A percentile compares a stretch with the other conserved stretches of the same genome.
phyloP scores from a whole-genome alignment of 106 monocot species.

The Phalaenopsis aphrodite region DNA sequence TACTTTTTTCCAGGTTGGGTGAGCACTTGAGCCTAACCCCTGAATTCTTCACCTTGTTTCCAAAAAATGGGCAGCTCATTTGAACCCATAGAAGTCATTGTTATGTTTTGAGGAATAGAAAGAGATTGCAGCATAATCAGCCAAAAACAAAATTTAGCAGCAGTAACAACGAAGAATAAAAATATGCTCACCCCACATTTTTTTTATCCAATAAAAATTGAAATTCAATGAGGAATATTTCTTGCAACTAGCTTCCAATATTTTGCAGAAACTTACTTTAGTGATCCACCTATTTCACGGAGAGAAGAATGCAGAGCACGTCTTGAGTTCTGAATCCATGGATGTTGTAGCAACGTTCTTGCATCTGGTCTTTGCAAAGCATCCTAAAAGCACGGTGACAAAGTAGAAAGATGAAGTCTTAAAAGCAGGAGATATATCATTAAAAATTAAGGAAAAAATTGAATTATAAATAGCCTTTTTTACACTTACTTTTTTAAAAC shows the following conservation, averaged over 20 bases:
- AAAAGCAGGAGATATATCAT: background rate
- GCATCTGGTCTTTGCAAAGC: slow-evolving; percentile 21
- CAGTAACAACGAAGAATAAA: background rate
- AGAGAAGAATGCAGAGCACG: slow-evolving; percentile 26
- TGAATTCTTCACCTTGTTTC: no score
- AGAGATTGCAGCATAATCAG: background rate
- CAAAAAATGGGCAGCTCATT: no score
- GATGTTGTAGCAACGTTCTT: slow-evolving; percentile 10
- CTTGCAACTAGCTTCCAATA: background rate
- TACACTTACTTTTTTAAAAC: slow-evolving; percentile 1
- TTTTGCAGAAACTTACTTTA: background rate
- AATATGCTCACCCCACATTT: background rate
- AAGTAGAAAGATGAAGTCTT: background rate
- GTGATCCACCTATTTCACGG: slow-evolving; percentile 6
- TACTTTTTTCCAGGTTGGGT: no score
- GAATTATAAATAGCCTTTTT: background rate
- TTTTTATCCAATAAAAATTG: background rate
- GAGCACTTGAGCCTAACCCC: no score
- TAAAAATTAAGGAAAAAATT: background rate
- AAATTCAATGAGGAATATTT: background rate
- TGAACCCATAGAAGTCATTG: background rate
- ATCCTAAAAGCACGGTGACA: slow-evolving; percentile 5
- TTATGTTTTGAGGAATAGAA: background rate
- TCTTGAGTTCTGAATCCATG: slow-evolving; percentile 22
- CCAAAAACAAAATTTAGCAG: background rate